Conservation (phyloP, 108 stramenopile species). For the Schizochytrium sp. region DNA sequence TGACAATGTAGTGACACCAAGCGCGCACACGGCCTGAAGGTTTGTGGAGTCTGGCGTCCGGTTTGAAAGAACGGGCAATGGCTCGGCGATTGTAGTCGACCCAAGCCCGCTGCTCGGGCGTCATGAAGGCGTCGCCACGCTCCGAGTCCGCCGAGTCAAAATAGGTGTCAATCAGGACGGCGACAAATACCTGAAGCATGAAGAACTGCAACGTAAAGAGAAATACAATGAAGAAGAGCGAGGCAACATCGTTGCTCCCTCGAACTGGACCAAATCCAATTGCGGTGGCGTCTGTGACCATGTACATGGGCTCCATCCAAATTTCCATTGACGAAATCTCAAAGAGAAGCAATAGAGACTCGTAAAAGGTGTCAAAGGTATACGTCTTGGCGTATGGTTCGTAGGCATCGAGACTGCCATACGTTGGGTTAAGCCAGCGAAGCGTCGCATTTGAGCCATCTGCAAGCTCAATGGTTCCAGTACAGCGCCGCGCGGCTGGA, state of each 20-base stretch:
- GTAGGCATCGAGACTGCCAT: neutral
- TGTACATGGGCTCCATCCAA: constrained; percentile 42
- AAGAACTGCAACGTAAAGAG: constrained; percentile 58
- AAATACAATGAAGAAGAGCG: constrained; percentile 49
- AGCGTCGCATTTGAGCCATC: neutral
- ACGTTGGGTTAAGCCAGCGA: neutral
- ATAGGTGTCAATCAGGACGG: constrained; percentile 62
- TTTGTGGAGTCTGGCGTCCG: neutral
- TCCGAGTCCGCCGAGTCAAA: constrained; percentile 32
- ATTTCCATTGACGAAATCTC: constrained; percentile 40
- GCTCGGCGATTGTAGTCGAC: constrained; percentile 26
- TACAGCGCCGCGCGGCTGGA: neutral
- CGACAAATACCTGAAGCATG: constrained; percentile 63
- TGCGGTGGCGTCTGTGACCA: constrained; percentile 26
- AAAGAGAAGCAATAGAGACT: constrained; percentile 36
- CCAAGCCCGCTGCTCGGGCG: constrained; percentile 41
- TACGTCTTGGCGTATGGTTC: neutral
- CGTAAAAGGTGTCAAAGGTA: constrained; percentile 39
- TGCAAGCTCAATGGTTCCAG: neutral
- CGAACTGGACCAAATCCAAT: constrained; percentile 12
- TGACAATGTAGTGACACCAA: constrained; percentile 21
- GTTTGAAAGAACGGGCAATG: neutral
- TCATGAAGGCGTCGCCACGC: constrained; percentile 19
- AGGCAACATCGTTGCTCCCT: neutral
- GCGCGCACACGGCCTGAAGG: neutral